Percentiles rank a stretch among this genome's conserved stretches.
These are phyloP conservation scores for Mycena kentingensis DNA, from an alignment of 768 basidiomycete genomes.

Conservation along the genomic window DNA sequence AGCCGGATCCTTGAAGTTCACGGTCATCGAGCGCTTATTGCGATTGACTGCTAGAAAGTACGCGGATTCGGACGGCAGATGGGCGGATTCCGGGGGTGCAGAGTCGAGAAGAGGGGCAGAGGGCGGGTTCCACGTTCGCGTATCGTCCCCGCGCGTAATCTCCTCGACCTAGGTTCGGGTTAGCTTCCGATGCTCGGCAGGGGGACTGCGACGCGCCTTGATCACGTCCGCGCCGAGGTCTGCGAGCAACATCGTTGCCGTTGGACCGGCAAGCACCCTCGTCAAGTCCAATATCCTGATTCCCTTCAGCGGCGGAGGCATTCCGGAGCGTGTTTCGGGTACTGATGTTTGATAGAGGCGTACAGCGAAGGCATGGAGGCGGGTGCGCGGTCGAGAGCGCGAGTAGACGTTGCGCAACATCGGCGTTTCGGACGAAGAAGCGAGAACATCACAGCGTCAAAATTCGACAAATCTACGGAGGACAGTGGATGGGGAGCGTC, in stretches of 20 bases:
- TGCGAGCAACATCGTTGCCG: constrained; percentile 90
- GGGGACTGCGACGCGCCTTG: constrained; percentile 41
- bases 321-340: constrained; percentile 39
- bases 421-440: neutral
- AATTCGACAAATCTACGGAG: too few relatives aligned
- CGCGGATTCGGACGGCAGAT: constrained; percentile 86
- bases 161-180: constrained; percentile 58
- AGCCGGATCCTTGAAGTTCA: constrained; percentile 80
- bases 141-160: constrained; percentile 82
- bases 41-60: constrained; percentile 90
- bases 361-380: neutral
- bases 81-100: constrained; percentile 53
- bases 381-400: neutral
- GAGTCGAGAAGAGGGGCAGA: constrained; percentile 51
- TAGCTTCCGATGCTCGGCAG: neutral
- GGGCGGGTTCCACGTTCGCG: constrained; percentile 71
- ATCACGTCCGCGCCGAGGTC: constrained; percentile 92
- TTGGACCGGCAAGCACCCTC: constrained; percentile 88
- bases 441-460: neutral
- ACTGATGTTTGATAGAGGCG: constrained; percentile 19
- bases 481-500: too few relatives aligned
- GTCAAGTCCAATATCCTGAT: constrained; percentile 87
- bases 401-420: constrained; percentile 11
- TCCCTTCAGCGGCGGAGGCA: constrained; percentile 77
- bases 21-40: constrained; percentile 86